Evolutionary conservation across 345 rosid species (phyloP).

Genomic region (Citrus maxima): DNA sequence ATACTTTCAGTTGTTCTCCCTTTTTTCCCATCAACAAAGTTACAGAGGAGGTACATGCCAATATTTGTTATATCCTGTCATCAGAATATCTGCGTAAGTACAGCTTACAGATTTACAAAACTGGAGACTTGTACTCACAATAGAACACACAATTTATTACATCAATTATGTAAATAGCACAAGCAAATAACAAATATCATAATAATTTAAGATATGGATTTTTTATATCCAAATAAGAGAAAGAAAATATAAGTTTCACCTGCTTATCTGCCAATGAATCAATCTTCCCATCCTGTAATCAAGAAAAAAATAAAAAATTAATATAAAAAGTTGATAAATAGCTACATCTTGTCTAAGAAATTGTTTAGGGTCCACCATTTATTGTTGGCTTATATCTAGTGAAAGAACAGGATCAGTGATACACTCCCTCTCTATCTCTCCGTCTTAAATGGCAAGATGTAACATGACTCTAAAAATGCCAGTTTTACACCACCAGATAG

Average conservation of each 20-base stretch:
- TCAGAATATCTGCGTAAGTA: not conserved
- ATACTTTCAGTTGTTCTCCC: constrained; percentile 32
- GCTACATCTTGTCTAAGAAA: not conserved
- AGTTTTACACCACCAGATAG: not conserved
- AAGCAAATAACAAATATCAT: not conserved
- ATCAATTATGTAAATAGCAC: not conserved
- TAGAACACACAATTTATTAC: not conserved
- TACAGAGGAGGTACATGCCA: constrained; percentile 44
- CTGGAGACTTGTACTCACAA: not conserved
- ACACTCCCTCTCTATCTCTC: not conserved
- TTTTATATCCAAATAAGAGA: not conserved
- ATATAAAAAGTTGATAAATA: not conserved
- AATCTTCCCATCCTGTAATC: constrained; percentile 77
- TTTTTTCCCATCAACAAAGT: constrained; percentile 36
- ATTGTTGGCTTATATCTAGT: not conserved
- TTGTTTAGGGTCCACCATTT: not conserved
- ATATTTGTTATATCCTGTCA: constrained; percentile 43
- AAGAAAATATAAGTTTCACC: constrained; percentile 36
- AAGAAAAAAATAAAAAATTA: not conserved
- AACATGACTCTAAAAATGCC: not conserved
- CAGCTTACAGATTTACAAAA: not conserved
- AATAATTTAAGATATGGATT: not conserved
- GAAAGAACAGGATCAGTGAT: not conserved
- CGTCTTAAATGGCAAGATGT: not conserved
- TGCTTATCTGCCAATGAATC: constrained; percentile 75